Evolutionary conservation across 1,139 yeast species (phyloP).

Genomic region (Candida glucosophila): DNA sequence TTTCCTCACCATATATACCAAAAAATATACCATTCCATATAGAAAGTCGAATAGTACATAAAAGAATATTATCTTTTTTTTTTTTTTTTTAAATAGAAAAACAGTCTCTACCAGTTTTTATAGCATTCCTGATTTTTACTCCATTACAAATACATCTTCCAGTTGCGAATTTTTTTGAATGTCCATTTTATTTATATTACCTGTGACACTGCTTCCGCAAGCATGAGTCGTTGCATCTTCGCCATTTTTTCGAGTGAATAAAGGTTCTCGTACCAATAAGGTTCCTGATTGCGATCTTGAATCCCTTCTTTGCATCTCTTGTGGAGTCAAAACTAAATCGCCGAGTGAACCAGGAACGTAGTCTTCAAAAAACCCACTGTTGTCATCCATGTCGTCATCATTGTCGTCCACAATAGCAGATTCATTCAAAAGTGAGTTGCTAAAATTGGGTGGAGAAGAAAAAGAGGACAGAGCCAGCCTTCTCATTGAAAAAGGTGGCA

Average conservation of each 20-base stretch:
- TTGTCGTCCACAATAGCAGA: conserved; percentile 32
- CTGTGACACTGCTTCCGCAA: conserved; percentile 1
- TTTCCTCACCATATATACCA: too few relatives aligned
- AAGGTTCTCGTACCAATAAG: conserved; percentile 28
- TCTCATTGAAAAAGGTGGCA: conserved; percentile 7
- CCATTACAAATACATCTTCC: conserved; percentile 31
- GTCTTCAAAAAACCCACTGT: conserved; percentile 49
- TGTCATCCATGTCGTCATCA: conserved; percentile 15
- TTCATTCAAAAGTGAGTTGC: too few relatives aligned
- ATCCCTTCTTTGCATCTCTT: conserved; percentile 58
- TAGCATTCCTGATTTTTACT: too few relatives aligned
- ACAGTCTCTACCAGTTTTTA: too few relatives aligned
- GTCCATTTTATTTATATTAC: conserved; percentile 1
- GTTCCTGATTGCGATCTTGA: conserved; percentile 49
- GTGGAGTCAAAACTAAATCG: conserved; percentile 67
- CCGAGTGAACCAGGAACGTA: conserved; percentile 69
- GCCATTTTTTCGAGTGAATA: conserved; percentile 4
- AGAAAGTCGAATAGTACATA: too few relatives aligned
- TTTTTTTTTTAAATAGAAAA: too few relatives aligned
- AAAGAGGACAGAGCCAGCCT: conserved; percentile 3
- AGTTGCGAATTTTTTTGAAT: conserved; percentile 4
- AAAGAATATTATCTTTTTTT: too few relatives aligned
- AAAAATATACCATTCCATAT: too few relatives aligned
- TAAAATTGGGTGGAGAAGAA: conserved; percentile 3
- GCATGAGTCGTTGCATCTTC: conserved; percentile 5